Base-by-base conservation (phyloP, 1,284 basidiomycete genomes). In the Trametes sp. region DNA sequence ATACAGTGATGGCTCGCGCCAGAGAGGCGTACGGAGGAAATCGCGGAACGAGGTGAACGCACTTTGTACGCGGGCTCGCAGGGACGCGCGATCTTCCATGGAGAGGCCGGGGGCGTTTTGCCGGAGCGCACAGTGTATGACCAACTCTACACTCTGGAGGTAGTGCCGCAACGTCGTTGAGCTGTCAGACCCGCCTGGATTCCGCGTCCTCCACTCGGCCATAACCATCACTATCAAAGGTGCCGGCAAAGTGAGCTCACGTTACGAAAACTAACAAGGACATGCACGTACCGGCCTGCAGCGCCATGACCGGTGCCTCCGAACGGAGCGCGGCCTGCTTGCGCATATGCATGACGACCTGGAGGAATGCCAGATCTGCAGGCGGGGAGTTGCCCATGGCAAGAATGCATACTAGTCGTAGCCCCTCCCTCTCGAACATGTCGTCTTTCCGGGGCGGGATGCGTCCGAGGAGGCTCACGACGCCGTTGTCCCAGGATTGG, bases 1-100 rank as follows among this genome's bases (percentile, higher is more conserved):
- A 36, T 64, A 60, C 5, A 64, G 62, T 44, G 62, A 64, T 6
- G 62, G 58, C 45, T 64, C 62, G 11, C 58, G 59, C 62, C 62
- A 64, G 35, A 64, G 50, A 4, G 62, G 56, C 7, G 62, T 64
- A 19, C 58, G 50, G 8, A 64, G 58, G 45, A 64, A 60, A 29
- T 52, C 57, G 35, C 62, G 62, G 54, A 64, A 53, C 14, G 44
- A 49, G 5, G 54, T 42, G 42, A 64, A 45, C 8, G 54, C 56
- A 29, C 19, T 53, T 13, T 52, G 54, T 28, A 48, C 42, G 44
- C 62, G 62, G 4, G 35, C 16, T n/a, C 57, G 62, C 21, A 60
- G 31, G 7, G 35, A 11, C 2, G 33, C 51, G 9, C 50, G 57
- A 29, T 64, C 62, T 2, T 56, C 54, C 21, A 16, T 5, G 21